Percentiles rank a stretch among this genome's conserved stretches.
phyloP scores from a whole-genome alignment of 305 asterid genomes.

The Ajuga reptans region DNA sequence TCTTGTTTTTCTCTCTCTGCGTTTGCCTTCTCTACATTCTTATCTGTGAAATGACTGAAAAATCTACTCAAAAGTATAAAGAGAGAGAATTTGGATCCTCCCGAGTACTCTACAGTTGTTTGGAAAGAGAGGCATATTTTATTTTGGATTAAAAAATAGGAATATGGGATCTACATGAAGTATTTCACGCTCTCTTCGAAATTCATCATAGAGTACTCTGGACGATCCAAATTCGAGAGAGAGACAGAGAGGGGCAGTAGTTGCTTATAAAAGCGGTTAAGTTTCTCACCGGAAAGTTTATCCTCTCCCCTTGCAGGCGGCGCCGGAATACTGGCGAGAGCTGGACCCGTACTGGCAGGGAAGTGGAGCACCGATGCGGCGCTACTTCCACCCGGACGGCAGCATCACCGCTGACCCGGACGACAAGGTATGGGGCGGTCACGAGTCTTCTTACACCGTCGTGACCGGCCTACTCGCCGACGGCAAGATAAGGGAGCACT shows the following conservation, averaged over 20 bases:
- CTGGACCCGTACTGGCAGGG: slow-evolving; percentile 74
- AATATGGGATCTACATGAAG: too few relatives aligned
- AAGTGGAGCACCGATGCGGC: slow-evolving; percentile 40
- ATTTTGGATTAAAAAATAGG: too few relatives aligned
- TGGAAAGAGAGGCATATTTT: too few relatives aligned
- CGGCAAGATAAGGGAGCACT: slow-evolving; percentile 61
- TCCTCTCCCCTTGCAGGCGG: slow-evolving; percentile 34
- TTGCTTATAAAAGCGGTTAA: not conserved
- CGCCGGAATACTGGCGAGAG: slow-evolving; percentile 66
- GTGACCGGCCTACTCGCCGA: slow-evolving; percentile 53
- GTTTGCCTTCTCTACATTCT: not conserved
- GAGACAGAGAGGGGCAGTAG: too few relatives aligned
- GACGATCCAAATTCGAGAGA: too few relatives aligned
- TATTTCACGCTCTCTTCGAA: too few relatives aligned
- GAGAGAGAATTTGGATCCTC: too few relatives aligned
- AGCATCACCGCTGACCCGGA: slow-evolving; percentile 58
- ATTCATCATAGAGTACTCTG: too few relatives aligned
- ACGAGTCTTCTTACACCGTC: slow-evolving; percentile 58
- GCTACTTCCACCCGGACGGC: slow-evolving; percentile 76
- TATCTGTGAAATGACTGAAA: not conserved
- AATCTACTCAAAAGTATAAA: not conserved
- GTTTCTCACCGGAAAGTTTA: not conserved
- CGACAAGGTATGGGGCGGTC: slow-evolving; percentile 85
- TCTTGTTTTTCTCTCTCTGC: too few relatives aligned
- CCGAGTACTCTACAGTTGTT: too few relatives aligned